phyloP scores from a whole-genome alignment of 2,329 filamentous ascomycete species.

The Alternaria rosae region DNA sequence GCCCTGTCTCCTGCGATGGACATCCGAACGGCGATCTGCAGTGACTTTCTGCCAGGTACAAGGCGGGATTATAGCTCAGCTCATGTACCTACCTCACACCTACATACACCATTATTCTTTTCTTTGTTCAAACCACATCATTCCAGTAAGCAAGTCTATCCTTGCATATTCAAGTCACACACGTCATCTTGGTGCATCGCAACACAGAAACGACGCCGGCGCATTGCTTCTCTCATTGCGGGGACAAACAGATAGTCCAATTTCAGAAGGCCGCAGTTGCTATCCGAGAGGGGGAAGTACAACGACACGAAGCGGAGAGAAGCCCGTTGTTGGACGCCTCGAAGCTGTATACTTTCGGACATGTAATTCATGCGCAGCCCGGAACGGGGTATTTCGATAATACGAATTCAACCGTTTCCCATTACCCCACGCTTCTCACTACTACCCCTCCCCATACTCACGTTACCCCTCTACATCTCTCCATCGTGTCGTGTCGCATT shows the following conservation, averaged over 20 bases:
- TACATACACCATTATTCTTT: background rate
- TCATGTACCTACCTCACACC: background rate
- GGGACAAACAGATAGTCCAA: background rate
- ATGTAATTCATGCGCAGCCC: background rate
- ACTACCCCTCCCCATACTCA: background rate
- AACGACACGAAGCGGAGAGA: background rate
- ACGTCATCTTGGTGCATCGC: background rate
- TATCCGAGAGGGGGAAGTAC: background rate
- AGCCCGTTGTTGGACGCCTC: background rate
- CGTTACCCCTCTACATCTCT: background rate
- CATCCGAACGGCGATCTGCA: constrained; percentile 16
- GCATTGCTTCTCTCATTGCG: background rate
- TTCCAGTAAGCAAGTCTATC: background rate
- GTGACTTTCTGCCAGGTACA: constrained; percentile 32
- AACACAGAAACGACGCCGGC: background rate
- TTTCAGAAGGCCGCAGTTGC: background rate
- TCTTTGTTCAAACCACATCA: background rate
- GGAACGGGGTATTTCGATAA: background rate
- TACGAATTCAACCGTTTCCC: background rate
- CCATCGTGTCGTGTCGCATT: background rate
- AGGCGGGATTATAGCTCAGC: constrained; percentile 3
- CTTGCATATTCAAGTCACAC: background rate
- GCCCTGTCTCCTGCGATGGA: constrained; percentile 6
- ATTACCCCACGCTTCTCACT: background rate
- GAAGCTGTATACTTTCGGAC: background rate